Conservation (phyloP, 169 alveolate genomes). For the Cryptosporidium viatorum region DNA sequence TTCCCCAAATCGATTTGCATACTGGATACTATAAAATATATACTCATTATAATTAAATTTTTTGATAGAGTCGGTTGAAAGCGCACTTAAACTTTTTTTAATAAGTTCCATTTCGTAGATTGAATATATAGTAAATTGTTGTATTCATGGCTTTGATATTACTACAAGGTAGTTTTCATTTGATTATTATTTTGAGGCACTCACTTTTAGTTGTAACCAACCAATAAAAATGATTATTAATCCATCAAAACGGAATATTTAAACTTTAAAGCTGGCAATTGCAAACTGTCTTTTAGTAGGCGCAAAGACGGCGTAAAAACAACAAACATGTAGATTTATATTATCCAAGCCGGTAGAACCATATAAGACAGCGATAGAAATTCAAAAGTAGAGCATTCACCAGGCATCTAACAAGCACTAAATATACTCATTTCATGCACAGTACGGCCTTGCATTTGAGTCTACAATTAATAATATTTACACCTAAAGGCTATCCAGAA, state of each 20-base stretch:
- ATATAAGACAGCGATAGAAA: no score
- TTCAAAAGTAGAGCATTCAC: not conserved
- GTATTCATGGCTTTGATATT: conserved; percentile 1
- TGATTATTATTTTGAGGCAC: not conserved
- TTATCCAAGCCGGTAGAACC: no score
- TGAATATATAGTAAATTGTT: not conserved
- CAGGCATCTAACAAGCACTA: no score
- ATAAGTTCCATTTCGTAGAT: conserved; percentile 17
- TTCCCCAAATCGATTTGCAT: conserved; percentile 32
- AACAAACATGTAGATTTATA: not conserved
- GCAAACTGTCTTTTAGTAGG: not conserved
- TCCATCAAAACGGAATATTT: not conserved
- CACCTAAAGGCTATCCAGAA: not conserved
- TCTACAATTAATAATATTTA: no score
- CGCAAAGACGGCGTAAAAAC: not conserved
- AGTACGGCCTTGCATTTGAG: not conserved
- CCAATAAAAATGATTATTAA: no score
- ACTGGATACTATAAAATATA: conserved; percentile 40
- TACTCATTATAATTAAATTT: not conserved
- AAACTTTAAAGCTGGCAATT: not conserved
- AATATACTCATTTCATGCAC: not conserved
- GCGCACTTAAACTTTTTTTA: conserved; percentile 1
- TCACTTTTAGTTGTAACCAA: not conserved
- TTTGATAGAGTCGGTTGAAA: not conserved
- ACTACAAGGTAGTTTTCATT: not conserved